Evolutionary conservation across 768 basidiomycete species (phyloP).

Genomic region (Mycena rebaudengoi): DNA sequence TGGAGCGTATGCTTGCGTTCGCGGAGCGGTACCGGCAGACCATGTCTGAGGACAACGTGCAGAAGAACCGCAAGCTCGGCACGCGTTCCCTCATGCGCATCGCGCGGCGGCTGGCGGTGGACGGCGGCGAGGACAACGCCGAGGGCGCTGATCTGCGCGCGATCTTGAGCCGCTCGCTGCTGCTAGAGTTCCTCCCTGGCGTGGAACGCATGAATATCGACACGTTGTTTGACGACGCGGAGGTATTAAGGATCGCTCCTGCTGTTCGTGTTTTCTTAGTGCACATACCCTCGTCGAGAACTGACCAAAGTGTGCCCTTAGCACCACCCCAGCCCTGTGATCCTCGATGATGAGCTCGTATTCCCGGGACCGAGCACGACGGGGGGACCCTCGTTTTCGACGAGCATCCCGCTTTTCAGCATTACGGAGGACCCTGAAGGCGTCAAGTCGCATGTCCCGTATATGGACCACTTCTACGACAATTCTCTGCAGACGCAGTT

Average conservation of each 20-base stretch:
- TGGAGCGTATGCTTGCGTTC: conserved; percentile 56
- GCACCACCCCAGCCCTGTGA: conserved; percentile 58
- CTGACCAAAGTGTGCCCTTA: conserved; percentile 25
- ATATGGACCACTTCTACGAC: conserved; percentile 77
- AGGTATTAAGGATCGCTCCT: conserved; percentile 50
- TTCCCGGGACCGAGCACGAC: conserved; percentile 56
- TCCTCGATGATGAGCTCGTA: conserved; percentile 47
- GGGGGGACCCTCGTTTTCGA: conserved; percentile 39
- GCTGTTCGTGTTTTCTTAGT: conserved; percentile 43
- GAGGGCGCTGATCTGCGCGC: conserved; percentile 48
- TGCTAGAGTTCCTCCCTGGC: conserved; percentile 69
- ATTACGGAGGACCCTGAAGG: conserved; percentile 60
- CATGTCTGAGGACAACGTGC: conserved; percentile 62
- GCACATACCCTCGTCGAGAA: background rate
- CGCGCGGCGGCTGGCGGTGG: conserved; percentile 55
- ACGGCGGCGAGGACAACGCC: conserved; percentile 43
- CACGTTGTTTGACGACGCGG: conserved; percentile 57
- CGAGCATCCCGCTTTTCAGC: conserved; percentile 59
- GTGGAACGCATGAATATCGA: conserved; percentile 65
- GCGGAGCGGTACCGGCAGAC: conserved; percentile 66
- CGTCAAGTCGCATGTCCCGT: conserved; percentile 64
- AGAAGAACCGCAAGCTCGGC: conserved; percentile 71
- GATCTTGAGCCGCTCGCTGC: conserved; percentile 57
- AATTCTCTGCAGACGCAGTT: conserved; percentile 73
- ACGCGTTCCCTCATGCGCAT: conserved; percentile 68